Base-by-base conservation (phyloP, 73 alveolate genomes). In the Symbiodinium pilosum region DNA sequence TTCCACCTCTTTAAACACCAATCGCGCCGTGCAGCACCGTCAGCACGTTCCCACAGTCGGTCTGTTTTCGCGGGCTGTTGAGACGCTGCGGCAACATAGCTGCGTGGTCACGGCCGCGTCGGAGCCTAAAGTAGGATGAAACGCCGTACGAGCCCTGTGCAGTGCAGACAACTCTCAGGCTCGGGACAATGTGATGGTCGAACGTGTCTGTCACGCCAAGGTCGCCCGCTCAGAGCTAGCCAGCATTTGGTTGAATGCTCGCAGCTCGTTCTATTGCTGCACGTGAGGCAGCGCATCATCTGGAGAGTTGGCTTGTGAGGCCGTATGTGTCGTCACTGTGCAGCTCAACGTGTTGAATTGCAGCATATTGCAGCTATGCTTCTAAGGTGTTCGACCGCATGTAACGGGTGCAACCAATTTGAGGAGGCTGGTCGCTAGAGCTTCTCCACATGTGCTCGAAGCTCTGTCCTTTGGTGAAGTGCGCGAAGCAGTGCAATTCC, bases 341-440 rank as follows among this genome's bases (percentile, higher is more conserved):
- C 59, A 47, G 14, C 59, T 9, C 21, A 9, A 21, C 84, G 84
- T 11, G 11, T 21, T 73, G 42, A 18, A 7, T 41, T 39, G 54
- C 39, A 41, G 47, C 30, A 9, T 38, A 18, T 44, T 18, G 92
- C 68, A 42, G 30, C 43, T 26, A 86, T 84, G 24, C 43, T n/a
- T 16, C 51, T 32, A 34, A 91, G 97, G 40, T 91, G 97, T 86
- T 91, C 97, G n/a, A 68, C 77, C 16, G 97, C 68, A 32, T 91
- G 97, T 54, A 91, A 91, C 38, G 97, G 97, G 42, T 77, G 87
- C 47, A 91, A 91, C 64, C 97, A 91, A 43, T 91, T 87, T 81
- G 97, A 68, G 47, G 97, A 91, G 97, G 97, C 83, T 9, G 59
- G 59, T 47, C 59, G 6, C 59, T 14, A 47, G 21, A 47, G 59